A percentile compares a stretch with the other conserved stretches of the same genome.
Conservation (phyloP, 2,329 filamentous ascomycete genomes). For the Hymenoscyphus infarciens region DNA sequence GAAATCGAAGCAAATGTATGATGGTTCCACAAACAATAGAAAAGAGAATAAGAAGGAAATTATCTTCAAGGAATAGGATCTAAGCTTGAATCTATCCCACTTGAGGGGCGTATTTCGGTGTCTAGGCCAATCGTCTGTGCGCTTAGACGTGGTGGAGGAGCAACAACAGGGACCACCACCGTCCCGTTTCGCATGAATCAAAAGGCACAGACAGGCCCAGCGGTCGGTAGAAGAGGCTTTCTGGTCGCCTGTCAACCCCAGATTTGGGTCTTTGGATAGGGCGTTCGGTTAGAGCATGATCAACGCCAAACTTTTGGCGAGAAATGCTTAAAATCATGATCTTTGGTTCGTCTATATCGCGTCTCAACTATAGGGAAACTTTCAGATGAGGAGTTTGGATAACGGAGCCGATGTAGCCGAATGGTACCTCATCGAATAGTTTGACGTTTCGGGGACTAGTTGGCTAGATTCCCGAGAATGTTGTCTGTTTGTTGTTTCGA, state of each 20-base stretch:
- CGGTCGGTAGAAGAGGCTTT: neutral
- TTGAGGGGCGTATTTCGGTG: neutral
- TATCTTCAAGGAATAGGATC: neutral
- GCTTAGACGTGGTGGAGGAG: conserved; percentile 3
- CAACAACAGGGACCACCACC: neutral
- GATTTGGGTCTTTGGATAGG: neutral
- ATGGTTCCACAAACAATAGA: neutral
- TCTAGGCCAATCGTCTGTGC: conserved; percentile 8
- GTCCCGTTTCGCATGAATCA: conserved; percentile 10
- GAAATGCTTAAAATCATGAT: neutral
- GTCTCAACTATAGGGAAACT: neutral
- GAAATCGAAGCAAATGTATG: neutral
- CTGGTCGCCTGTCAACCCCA: conserved; percentile 2
- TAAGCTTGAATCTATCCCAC: neutral
- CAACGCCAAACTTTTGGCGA: neutral
- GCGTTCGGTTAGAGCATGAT: neutral
- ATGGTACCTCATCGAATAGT: neutral
- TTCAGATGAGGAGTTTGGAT: neutral
- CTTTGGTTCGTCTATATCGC: neutral
- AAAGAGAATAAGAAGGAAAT: neutral
- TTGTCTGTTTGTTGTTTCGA: neutral
- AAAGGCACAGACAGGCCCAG: conserved; percentile 1
- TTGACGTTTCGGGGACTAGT: neutral
- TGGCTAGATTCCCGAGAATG: neutral
- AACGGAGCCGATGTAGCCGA: neutral